A percentile compares a stretch with the other conserved stretches of the same genome.
phyloP scores from a whole-genome alignment of 2,329 filamentous ascomycete species.

The Pseudomassariella vexata region DNA sequence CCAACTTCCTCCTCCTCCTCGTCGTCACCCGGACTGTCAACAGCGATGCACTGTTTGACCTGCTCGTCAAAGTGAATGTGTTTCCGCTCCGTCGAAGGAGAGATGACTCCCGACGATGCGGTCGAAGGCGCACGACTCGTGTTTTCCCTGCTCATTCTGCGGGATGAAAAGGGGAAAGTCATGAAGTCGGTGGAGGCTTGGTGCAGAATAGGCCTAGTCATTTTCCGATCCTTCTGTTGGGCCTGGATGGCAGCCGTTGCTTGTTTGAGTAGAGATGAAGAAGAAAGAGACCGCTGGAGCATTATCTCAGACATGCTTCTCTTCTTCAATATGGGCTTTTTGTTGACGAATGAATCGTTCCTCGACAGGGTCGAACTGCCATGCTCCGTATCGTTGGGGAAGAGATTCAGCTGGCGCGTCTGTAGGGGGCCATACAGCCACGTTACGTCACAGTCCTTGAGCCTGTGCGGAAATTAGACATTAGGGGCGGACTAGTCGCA shows the following conservation, averaged over 20 bases:
- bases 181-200: conserved; percentile 65
- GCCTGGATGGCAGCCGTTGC: conserved; percentile 82
- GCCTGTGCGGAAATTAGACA: conserved; percentile 49
- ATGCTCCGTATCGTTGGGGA: conserved; percentile 36
- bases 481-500: conserved; percentile 3
- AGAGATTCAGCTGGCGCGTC: conserved; percentile 55
- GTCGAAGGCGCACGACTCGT: conserved; percentile 61
- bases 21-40: conserved; percentile 78
- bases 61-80: conserved; percentile 97
- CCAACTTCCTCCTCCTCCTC: conserved; percentile 62
- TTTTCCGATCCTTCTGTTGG: conserved; percentile 57
- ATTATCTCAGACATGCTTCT: conserved; percentile 94
- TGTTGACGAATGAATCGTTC: conserved; percentile 62
- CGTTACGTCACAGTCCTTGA: conserved; percentile 95
- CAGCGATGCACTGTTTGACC: conserved; percentile 91
- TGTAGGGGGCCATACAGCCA: conserved; percentile 96
- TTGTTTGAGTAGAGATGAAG: conserved; percentile 84
- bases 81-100: conserved; percentile 62
- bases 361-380: conserved; percentile 42
- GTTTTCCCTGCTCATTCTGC: conserved; percentile 55
- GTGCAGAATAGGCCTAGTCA: conserved; percentile 49
- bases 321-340: conserved; percentile 91
- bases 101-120: conserved; percentile 62
- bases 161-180: conserved; percentile 57
- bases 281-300: conserved; percentile 81